phyloP scores from a whole-genome alignment of 176 grass and related monocot genomes.

The Oryza nivara region DNA sequence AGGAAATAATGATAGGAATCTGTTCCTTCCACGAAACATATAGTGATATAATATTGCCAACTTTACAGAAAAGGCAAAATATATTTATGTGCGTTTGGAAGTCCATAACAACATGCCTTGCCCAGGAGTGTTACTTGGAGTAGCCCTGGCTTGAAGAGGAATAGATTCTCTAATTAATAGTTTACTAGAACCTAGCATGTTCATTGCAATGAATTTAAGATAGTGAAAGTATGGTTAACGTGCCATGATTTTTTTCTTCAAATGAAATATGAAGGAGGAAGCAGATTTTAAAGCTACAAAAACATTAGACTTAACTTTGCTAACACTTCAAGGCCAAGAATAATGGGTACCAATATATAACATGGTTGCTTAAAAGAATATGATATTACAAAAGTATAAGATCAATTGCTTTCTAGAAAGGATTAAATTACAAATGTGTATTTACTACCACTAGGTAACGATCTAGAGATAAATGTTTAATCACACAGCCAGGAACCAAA shows the following conservation, averaged over 20 bases:
- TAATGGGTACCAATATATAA: not conserved
- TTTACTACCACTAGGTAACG: not conserved
- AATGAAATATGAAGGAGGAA: not conserved
- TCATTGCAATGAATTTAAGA: conserved; percentile 7
- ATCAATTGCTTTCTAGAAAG: not conserved
- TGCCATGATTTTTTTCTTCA: not conserved
- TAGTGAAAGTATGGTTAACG: not conserved
- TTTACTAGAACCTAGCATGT: not conserved
- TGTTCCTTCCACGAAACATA: not conserved
- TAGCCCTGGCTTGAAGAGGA: not conserved
- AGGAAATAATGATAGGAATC: conserved; percentile 18
- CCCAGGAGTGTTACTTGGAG: not conserved
- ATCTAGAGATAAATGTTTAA: not conserved
- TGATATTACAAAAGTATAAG: not conserved
- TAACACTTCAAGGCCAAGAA: not conserved
- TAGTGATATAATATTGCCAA: conserved; percentile 15
- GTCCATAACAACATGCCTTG: not conserved
- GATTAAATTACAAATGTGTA: not conserved
- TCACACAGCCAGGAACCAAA: not conserved
- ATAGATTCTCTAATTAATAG: not conserved
- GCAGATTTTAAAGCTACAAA: not conserved
- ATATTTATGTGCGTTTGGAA: not conserved
- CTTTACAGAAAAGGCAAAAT: not conserved
- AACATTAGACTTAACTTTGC: not conserved
- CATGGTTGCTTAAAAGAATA: not conserved